Conservation (phyloP, 1,284 basidiomycete genomes). For the Grifola frondosa region DNA sequence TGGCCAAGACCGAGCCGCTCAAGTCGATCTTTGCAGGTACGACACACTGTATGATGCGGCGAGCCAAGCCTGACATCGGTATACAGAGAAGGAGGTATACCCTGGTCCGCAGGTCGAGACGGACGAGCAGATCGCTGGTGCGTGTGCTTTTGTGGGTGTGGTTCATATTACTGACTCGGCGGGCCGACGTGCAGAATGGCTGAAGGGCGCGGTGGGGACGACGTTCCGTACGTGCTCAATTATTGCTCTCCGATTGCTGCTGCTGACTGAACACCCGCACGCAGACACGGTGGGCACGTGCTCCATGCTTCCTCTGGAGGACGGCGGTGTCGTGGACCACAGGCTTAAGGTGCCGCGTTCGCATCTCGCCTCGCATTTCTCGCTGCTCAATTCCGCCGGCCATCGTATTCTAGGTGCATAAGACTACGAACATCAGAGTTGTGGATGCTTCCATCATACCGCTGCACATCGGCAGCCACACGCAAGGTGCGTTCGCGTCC, state of each 20-base stretch:
- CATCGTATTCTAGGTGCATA: conserved; percentile 6
- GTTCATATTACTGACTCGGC: not conserved
- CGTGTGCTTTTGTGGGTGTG: not conserved
- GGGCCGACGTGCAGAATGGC: not conserved
- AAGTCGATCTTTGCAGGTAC: conserved; percentile 33
- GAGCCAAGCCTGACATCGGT: not conserved
- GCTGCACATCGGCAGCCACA: conserved; percentile 4
- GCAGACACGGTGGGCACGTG: conserved; percentile 32
- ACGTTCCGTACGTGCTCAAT: not conserved
- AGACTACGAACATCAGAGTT: conserved; percentile 7
- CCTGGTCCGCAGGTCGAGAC: conserved; percentile 36
- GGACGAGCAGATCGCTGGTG: conserved; percentile 20
- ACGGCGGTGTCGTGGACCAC: conserved; percentile 30
- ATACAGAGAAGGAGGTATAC: conserved; percentile 32
- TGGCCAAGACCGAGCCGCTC: conserved; percentile 44
- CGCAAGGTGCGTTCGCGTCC: conserved; percentile 2
- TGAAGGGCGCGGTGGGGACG: not conserved
- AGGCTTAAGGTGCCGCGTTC: conserved; percentile 27
- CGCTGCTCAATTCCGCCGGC: too few species aligned
- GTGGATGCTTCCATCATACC: conserved; percentile 6
- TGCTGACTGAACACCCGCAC: conserved; percentile 8
- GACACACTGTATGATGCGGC: not conserved
- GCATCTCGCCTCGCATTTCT: too few species aligned
- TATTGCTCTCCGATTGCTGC: not conserved
- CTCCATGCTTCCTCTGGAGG: conserved; percentile 30